These are phyloP conservation scores for Taphrina communis DNA, from an alignment of 1,139 yeast species.

Conservation along the genomic window DNA sequence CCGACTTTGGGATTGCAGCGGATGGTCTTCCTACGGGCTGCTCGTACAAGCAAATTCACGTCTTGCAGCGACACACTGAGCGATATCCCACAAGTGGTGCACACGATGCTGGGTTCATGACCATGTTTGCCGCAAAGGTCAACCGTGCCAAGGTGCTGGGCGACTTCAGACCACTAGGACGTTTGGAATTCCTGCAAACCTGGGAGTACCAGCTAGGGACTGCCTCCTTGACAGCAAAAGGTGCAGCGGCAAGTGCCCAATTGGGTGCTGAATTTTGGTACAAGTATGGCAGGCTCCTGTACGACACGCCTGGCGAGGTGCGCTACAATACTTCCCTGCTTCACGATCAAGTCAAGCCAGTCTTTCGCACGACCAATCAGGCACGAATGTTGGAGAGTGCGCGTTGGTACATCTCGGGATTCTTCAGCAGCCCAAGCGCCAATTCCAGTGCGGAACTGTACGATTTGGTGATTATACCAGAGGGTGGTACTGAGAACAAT, in stretches of 20 bases:
- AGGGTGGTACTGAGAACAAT: slow-evolving; percentile 18
- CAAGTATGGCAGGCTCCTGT: slow-evolving; percentile 16
- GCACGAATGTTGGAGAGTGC: slow-evolving; percentile 17
- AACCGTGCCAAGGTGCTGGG: background rate
- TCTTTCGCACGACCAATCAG: slow-evolving; percentile 22
- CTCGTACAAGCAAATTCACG: slow-evolving; percentile 52
- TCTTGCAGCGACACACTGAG: slow-evolving; percentile 56
- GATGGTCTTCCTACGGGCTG: slow-evolving; percentile 19
- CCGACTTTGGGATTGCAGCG: slow-evolving; percentile 14
- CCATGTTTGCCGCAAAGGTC: slow-evolving; percentile 11
- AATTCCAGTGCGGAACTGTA: slow-evolving; percentile 13
- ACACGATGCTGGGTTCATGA: slow-evolving; percentile 4
- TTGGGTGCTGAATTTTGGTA: slow-evolving; percentile 15
- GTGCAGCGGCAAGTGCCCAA: slow-evolving; percentile 17
- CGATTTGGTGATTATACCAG: slow-evolving; percentile 11
- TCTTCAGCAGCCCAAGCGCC: slow-evolving; percentile 8
- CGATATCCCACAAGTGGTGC: slow-evolving; percentile 54
- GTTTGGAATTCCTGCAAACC: background rate
- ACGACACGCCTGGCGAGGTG: slow-evolving; percentile 7
- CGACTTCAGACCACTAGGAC: background rate
- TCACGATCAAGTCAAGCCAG: slow-evolving; percentile 9
- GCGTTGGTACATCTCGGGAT: slow-evolving; percentile 15
- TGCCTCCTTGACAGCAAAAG: slow-evolving; percentile 6
- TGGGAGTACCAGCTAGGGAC: slow-evolving; percentile 19
- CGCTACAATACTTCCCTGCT: slow-evolving; percentile 1